These are phyloP conservation scores for Penicillium alfredii DNA, from an alignment of 495 filamentous ascomycete genomes.

Conservation along the genomic window DNA sequence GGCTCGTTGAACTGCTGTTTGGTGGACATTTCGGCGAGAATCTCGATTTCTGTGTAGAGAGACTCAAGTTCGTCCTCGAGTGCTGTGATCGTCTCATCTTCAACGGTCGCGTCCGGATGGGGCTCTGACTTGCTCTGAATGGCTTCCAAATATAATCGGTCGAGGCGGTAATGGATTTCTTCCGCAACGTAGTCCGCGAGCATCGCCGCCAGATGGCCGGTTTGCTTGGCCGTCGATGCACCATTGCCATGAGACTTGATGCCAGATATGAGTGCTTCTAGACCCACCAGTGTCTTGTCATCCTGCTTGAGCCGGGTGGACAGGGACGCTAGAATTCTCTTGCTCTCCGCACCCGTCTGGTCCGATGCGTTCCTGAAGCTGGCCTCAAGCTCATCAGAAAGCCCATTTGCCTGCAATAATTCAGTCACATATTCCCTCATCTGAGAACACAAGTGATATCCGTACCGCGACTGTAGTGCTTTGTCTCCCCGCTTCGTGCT, in stretches of 20 bases:
- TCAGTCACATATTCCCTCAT: conserved; percentile 15
- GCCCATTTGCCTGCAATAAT: conserved; percentile 25
- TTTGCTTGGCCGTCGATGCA: conserved; percentile 24
- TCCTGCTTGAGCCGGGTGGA: conserved; percentile 36
- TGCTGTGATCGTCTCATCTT: conserved; percentile 21
- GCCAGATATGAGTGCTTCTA: conserved; percentile 26
- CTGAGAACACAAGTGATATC: not conserved
- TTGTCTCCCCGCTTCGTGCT: conserved; percentile 35
- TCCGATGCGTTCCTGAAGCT: conserved; percentile 29
- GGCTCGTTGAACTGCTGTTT: conserved; percentile 56
- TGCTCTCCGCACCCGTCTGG: conserved; percentile 26
- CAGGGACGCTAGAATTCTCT: conserved; percentile 30
- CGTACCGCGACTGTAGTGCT: conserved; percentile 31
- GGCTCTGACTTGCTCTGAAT: conserved; percentile 8
- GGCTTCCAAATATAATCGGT: conserved; percentile 38
- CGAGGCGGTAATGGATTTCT: conserved; percentile 41
- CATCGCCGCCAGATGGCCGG: conserved; percentile 20
- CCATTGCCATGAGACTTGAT: conserved; percentile 26
- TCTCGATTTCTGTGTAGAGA: conserved; percentile 56
- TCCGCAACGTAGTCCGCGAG: conserved; percentile 31
- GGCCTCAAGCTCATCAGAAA: conserved; percentile 28
- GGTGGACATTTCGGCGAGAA: conserved; percentile 55
- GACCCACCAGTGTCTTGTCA: conserved; percentile 26
- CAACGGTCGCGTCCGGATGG: not conserved
- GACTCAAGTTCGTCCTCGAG: conserved; percentile 56